phyloP scores from a whole-genome alignment of 148 eudicot species.

The Arbutus unedo region DNA sequence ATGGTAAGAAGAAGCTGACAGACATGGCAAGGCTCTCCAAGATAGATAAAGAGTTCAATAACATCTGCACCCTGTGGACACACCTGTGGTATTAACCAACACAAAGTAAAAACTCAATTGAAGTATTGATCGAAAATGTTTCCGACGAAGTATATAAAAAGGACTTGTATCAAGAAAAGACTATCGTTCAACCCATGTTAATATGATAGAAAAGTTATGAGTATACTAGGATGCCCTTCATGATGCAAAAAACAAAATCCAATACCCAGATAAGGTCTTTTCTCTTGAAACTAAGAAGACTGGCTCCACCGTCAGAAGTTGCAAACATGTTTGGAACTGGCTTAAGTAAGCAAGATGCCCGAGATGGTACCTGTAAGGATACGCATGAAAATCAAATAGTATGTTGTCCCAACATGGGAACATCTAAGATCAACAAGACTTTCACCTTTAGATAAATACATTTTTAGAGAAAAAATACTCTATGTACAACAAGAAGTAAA shows the following conservation, averaged over 20 bases:
- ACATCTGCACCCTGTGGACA: constrained; percentile 92
- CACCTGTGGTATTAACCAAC: constrained; percentile 47
- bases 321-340: constrained; percentile 77
- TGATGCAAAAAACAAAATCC: constrained; percentile 7
- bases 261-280: constrained; percentile 91
- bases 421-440: background rate
- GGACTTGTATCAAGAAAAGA: background rate
- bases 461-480: background rate
- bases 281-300: constrained; percentile 84
- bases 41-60: constrained; percentile 87
- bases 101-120: constrained; percentile 13
- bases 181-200: background rate
- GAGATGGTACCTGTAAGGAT: constrained; percentile 68
- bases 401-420: background rate
- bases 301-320: constrained; percentile 55
- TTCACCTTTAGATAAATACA: background rate
- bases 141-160: background rate
- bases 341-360: constrained; percentile 84
- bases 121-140: background rate
- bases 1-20: constrained; percentile 95
- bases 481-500: background rate
- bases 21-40: constrained; percentile 97
- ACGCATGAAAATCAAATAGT: constrained; percentile 23
- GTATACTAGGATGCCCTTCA: constrained; percentile 13
- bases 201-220: background rate